Base-by-base conservation (phyloP, 805 yeast species). In the Saccharomycopsis fodiens region DNA sequence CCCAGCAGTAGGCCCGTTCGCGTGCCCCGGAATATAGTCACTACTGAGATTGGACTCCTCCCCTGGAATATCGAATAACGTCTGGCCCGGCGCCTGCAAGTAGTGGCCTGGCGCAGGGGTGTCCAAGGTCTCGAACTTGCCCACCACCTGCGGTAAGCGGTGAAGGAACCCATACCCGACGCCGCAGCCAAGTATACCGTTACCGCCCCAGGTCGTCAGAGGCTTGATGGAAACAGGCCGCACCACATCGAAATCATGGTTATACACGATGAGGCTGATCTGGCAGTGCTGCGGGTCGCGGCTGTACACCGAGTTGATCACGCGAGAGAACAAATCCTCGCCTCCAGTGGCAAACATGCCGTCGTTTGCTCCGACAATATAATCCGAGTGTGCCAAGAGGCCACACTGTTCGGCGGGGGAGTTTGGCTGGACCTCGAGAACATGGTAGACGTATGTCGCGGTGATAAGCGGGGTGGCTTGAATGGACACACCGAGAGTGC, bases 121-220 rank as follows among this genome's bases (percentile, higher is more conserved):
- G 8, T 40, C 30, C 23, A 16, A 35, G n/a, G 22, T 21, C 16
- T 46, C 53, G 37, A 45, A 50, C 21, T 50, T 50, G 5, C 53
- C 76, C 7, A 70, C 58, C 3, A 78, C 82, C 47, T 78, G 76
- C 1, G 97, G 96, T n/a, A 85, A 64, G 50, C 93, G 68, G 59
- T 91, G 97, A 42, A 91, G 66, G 42, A 84, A 70, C 0, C 98
- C 98, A 57, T 88, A 89, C 0, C 97, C 97, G 16, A 91, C 94
- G 53, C 89, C 95, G 64, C 96, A 88, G 2, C 98, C 98, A 31
- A 91, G 65, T 31, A 87, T 68, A 1, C 96, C 95, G 52, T 68
- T 73, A 13, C 89, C 87, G n/a, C 88, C 86, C 87, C 93, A 85
- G 15, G 66, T 61, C n/a, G 73, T 71, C n/a, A 73, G 66, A 2